phyloP scores from a whole-genome alignment of 495 filamentous ascomycete genomes.

The Trichodelitschia bisporula region DNA sequence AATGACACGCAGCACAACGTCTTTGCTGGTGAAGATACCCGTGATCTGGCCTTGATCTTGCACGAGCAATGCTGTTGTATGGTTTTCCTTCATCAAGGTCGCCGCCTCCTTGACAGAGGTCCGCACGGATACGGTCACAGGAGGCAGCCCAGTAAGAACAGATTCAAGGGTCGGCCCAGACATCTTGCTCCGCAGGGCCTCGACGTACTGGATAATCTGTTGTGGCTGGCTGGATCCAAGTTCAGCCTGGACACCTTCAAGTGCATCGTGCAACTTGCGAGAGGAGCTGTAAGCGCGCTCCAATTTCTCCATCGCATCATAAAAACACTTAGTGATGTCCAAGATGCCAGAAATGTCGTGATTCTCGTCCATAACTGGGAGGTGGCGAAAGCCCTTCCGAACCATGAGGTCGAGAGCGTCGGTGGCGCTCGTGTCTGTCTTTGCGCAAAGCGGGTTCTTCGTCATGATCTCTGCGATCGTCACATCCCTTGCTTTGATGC shows the following conservation, averaged over 20 bases:
- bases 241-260: conserved; percentile 97
- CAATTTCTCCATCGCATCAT: conserved; percentile 98
- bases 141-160: conserved; percentile 74
- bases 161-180: conserved; percentile 91
- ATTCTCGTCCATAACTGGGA: conserved; percentile 99
- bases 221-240: conserved; percentile 88
- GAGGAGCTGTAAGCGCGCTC: conserved; percentile 94
- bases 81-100: conserved; percentile 88
- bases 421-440: conserved; percentile 93
- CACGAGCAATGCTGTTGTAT: conserved; percentile 86
- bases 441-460: conserved; percentile 90
- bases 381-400: conserved; percentile 85
- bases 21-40: conserved; percentile 98
- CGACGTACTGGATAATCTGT: conserved; percentile 96
- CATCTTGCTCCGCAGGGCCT: conserved; percentile 88
- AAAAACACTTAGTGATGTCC: conserved; percentile 99
- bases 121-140: conserved; percentile 80
- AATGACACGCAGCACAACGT: conserved; percentile 94
- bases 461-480: conserved; percentile 99
- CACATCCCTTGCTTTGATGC: conserved; percentile 71
- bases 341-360: conserved; percentile 96
- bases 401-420: conserved; percentile 97
- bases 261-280: conserved; percentile 81
- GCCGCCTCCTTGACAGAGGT: conserved; percentile 93
- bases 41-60: conserved; percentile 95